Base-by-base conservation (phyloP, 345 rosid genomes). In the Excoecaria cochinchinensis region DNA sequence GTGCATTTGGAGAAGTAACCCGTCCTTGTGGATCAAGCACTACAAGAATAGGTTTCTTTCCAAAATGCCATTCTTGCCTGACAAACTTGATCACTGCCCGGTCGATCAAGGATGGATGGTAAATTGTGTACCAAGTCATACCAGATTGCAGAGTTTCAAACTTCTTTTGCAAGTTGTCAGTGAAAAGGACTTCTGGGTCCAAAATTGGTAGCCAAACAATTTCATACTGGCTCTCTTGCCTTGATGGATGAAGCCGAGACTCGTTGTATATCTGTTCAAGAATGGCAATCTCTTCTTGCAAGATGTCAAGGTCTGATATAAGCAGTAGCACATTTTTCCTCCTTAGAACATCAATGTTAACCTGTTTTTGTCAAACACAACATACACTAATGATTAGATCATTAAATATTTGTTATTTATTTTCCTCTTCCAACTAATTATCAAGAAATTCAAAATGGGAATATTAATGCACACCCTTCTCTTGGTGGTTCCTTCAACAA, bases 11-110 rank as follows among this genome's bases (percentile, higher is more conserved):
- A 82, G 85, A 81, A 19, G 84, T 91, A 25, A 90, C 90, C 46
- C 75, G 85, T 65, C 96, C 98, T 81, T 90, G 94, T 19, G 94
- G 92, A 80, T 90, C 98, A 19, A 94, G 81, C 77, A 92, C 98
- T 24, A 90, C 92, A 38, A 94, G 93, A 79, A 94, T 89, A 7
- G 93, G 96, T 85, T 85, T 89, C 89, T 86, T 90, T 85, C 83
- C 85, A 83, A 94, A 94, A 82, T 89, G 91, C 94, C 94, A 92
- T 50, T 76, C 78, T 75, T 86, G 91, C 81, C 84, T 92, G 78
- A 89, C 78, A 80, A 92, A 78, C 69, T 36, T 78, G 55, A 78
- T 50, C 21, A 70, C 82, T 12, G 78, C 80, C 42, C 39, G 21
- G 69, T 76, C 78, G 16, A 79, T 56, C 4, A 67, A 69, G 0